Conservation (phyloP, 164 flowering plant genomes). For the Malania oleifera region DNA sequence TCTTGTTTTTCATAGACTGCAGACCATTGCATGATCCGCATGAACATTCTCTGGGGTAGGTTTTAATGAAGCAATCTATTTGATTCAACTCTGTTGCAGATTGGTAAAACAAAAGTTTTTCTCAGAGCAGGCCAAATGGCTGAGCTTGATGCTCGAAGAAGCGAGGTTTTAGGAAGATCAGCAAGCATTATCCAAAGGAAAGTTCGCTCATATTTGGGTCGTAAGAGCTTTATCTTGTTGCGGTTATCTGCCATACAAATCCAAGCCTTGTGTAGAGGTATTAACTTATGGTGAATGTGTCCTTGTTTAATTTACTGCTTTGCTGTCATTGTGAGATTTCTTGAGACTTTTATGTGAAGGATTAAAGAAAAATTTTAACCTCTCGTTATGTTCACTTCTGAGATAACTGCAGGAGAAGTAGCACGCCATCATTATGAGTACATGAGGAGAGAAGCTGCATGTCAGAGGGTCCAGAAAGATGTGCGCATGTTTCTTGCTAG, state of each 20-base stretch:
- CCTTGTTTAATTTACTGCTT: background rate
- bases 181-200: constrained; percentile 50
- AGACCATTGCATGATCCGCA: no score
- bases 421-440: constrained; percentile 32
- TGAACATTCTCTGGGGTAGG: no score
- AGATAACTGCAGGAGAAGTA: constrained; percentile 32
- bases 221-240: constrained; percentile 41
- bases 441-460: constrained; percentile 41
- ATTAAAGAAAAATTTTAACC: background rate
- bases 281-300: background rate
- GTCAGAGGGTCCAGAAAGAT: constrained; percentile 37
- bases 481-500: constrained; percentile 32
- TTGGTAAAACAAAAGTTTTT: constrained; percentile 71
- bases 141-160: constrained; percentile 54
- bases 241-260: constrained; percentile 37
- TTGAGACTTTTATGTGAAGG: no score
- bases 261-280: constrained; percentile 60
- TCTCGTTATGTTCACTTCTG: background rate
- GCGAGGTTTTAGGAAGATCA: constrained; percentile 47
- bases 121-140: constrained; percentile 81
- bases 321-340: background rate
- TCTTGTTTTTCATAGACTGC: no score
- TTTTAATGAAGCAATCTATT: background rate
- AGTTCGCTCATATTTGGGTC: constrained; percentile 36
- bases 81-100: constrained; percentile 30